phyloP scores from a whole-genome alignment of 2,329 filamentous ascomycete genomes.

The Thelonectria olida region DNA sequence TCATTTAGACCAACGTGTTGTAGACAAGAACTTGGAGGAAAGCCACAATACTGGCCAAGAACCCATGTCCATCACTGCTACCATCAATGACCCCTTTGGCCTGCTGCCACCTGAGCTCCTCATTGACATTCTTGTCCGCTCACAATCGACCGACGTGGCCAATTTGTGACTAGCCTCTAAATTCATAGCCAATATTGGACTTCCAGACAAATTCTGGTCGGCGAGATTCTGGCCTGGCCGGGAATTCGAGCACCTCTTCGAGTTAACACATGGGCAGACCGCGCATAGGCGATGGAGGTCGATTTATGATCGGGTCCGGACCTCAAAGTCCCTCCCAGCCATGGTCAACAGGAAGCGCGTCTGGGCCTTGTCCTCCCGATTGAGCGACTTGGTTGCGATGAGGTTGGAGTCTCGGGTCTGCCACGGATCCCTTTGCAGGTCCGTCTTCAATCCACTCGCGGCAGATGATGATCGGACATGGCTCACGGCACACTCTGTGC shows the following conservation, averaged over 20 bases:
- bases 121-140: not conserved
- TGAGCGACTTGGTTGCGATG: constrained; percentile 10
- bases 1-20: not conserved
- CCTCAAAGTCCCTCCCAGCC: not conserved
- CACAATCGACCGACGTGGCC: not conserved
- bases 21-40: not conserved
- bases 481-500: not conserved
- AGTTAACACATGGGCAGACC: not conserved
- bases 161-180: constrained; percentile 5
- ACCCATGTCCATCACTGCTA: not conserved
- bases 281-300: not conserved
- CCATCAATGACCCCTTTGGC: constrained; percentile 4
- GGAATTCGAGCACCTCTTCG: constrained; percentile 1
- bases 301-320: not conserved
- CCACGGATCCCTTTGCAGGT: constrained; percentile 4
- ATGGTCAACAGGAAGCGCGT: constrained; percentile 13
- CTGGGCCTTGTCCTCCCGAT: constrained; percentile 1
- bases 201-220: not conserved
- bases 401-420: constrained; percentile 7
- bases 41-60: not conserved
- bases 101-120: constrained; percentile 4
- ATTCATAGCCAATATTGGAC: not conserved
- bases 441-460: constrained; percentile 11
- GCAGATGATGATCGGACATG: not conserved
- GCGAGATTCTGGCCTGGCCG: constrained; percentile 7